Conservation (phyloP, 352 stramenopile species). For the Phytopythium chamaehyphon region DNA sequence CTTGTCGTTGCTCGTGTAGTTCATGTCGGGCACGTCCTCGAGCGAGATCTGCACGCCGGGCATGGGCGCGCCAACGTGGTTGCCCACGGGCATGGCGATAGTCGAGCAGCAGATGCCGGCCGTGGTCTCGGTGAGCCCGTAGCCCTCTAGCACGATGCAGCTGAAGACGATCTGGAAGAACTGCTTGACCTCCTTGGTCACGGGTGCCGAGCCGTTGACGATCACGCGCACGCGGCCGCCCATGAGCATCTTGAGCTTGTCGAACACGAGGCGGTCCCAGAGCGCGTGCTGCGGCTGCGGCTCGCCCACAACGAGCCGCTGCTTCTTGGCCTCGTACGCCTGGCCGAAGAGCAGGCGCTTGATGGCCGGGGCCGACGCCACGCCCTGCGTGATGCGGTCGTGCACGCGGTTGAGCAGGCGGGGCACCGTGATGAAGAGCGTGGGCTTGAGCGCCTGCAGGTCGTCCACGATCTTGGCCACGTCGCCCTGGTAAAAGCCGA, state of each 20-base stretch:
- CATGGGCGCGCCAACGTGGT: slow-evolving; percentile 91
- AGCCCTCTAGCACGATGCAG: slow-evolving; percentile 92
- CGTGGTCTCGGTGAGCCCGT: slow-evolving; percentile 94
- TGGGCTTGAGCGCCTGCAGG: slow-evolving; percentile 89
- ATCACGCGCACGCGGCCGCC: slow-evolving; percentile 89
- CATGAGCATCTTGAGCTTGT: slow-evolving; percentile 90
- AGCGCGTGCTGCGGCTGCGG: slow-evolving; percentile 51
- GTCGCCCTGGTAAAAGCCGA: slow-evolving; percentile 84
- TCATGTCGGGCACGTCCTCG: slow-evolving; percentile 96
- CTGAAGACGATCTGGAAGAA: slow-evolving; percentile 95
- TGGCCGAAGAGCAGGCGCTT: slow-evolving; percentile 75
- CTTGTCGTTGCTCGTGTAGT: slow-evolving; percentile 88
- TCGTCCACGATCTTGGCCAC: slow-evolving; percentile 92
- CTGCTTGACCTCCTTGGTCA: slow-evolving; percentile 92
- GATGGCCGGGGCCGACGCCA: slow-evolving; percentile 45
- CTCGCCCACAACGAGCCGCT: slow-evolving; percentile 40
- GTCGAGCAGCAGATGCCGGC: slow-evolving; percentile 76
- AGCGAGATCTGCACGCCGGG: slow-evolving; percentile 90
- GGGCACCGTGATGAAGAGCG: slow-evolving; percentile 92
- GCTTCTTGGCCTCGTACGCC: slow-evolving; percentile 52
- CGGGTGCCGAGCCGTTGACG: slow-evolving; percentile 91
- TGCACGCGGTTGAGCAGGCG: slow-evolving; percentile 97
- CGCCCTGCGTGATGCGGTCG: slow-evolving; percentile 91
- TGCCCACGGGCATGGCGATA: slow-evolving; percentile 49
- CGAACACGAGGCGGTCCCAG: slow-evolving; percentile 96